These are phyloP conservation scores for Dioszegia aurantiaca DNA, from an alignment of 768 basidiomycete genomes.

Conservation along the genomic window DNA sequence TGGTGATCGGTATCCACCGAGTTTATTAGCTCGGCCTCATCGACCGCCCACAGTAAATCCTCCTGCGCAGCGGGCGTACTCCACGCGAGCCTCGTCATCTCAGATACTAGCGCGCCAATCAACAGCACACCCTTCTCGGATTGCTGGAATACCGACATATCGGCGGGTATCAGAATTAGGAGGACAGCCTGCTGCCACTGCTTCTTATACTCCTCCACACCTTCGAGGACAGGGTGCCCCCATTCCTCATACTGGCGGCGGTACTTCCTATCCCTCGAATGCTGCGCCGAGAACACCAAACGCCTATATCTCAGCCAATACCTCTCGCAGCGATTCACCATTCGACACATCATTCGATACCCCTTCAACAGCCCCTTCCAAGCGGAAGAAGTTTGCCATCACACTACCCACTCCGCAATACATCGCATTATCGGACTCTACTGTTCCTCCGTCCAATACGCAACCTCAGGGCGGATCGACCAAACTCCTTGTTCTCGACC, in stretches of 20 bases:
- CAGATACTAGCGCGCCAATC: background rate
- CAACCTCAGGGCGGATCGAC: background rate
- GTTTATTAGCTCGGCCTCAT: no score
- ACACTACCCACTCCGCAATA: slow-evolving; percentile 15
- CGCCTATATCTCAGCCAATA: background rate
- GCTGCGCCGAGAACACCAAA: background rate
- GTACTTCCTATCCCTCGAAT: background rate
- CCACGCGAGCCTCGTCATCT: background rate
- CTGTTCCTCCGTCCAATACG: background rate
- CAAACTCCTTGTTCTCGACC: slow-evolving; percentile 48
- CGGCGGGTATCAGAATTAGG: background rate
- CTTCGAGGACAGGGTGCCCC: background rate
- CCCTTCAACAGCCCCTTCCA: background rate
- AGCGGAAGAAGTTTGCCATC: background rate
- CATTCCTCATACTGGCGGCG: background rate
- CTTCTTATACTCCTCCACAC: background rate
- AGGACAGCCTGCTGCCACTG: background rate
- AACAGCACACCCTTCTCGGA: no score
- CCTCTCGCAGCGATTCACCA: background rate
- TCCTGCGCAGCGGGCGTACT: background rate
- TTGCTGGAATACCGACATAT: no score
- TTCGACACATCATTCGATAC: slow-evolving; percentile 4
- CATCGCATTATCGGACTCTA: slow-evolving; percentile 13
- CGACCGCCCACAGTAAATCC: no score
- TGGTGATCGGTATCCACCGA: background rate